Percentiles rank a stretch among this genome's conserved stretches.
These are phyloP conservation scores for Phallus indusiatus DNA, from an alignment of 768 basidiomycete species.

Conservation along the genomic window DNA sequence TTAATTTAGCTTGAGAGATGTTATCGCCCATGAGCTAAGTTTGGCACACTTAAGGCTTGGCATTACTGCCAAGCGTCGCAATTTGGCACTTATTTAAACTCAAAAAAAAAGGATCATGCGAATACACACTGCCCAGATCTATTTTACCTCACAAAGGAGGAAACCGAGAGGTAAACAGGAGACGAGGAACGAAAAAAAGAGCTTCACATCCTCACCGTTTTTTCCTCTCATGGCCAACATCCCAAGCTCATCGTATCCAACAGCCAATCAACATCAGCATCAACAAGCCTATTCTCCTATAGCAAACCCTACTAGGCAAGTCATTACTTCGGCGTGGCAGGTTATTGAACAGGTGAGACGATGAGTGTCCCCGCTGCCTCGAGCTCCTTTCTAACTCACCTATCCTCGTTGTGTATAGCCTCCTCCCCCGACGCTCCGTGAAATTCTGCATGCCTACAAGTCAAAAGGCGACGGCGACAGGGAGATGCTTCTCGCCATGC, in stretches of 20 bases:
- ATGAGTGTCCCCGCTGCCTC: neutral
- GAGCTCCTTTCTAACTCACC: neutral
- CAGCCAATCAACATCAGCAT: conserved; percentile 12
- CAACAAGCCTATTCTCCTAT: conserved; percentile 6
- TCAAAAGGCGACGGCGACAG: conserved; percentile 85
- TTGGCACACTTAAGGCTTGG: conserved; percentile 9
- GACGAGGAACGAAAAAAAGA: no score
- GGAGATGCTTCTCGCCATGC: conserved; percentile 82
- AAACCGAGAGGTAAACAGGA: no score
- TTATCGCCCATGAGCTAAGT: conserved; percentile 8
- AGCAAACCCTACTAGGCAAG: conserved; percentile 12
- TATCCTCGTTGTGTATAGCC: conserved; percentile 36
- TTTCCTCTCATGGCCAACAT: neutral
- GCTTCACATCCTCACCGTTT: no score
- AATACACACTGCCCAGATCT: neutral
- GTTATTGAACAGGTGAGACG: conserved; percentile 35
- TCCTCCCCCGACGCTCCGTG: conserved; percentile 73
- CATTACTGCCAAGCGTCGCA: conserved; percentile 6
- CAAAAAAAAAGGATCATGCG: conserved; percentile 1
- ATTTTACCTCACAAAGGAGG: neutral
- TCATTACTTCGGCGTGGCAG: conserved; percentile 37
- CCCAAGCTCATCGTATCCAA: conserved; percentile 17
- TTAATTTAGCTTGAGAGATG: neutral
- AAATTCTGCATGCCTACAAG: conserved; percentile 80
- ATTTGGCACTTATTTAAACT: conserved; percentile 4